Base-by-base conservation (phyloP, 176 grass and related monocot genomes). In the Triticum turgidum region DNA sequence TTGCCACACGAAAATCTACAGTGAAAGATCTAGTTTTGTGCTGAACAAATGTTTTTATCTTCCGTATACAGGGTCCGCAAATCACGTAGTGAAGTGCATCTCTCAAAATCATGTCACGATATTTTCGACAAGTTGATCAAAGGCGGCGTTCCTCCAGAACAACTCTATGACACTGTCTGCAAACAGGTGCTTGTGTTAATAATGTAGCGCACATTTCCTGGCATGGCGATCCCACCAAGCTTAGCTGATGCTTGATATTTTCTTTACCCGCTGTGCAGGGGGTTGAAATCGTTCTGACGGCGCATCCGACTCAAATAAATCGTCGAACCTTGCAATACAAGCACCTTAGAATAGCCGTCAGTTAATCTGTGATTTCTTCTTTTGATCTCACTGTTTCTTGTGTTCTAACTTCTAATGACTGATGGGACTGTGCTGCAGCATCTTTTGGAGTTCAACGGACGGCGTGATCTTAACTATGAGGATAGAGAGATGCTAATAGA, bases 241-340 rank as follows among this genome's bases (percentile, higher is more conserved):
- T 84, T 61, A 65, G 6, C 6, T 83, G 69, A 76, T 61, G 44
- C 49, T 24, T 15, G 39, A 51, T 8, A 33, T n/a, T 32, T 29
- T 21, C 44, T 10, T 39, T 69, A 45, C 54, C 5, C 4, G 11
- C 15, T 74, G 3, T 70, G 41, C 80, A 98, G 96, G 96, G 87
- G 75, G 96, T 98, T 70, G 96, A 98, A 89, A 98, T 98, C 73
- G 96, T 98, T 73, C 87, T 98, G 38, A 98, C 93, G 58, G 96
- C 93, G 11, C 96, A 98, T 92, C 96, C 96, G 2, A 98, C 96
- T 66, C 93, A 98, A 90, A 96, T 98, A 65, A 98, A 98, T 65
- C 88, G 96, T 32, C 91, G 92, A 80, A 96, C 93, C 11, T 74
- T 98, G 81, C 96, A 94, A 75, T 98, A 98, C 49, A 95, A 98